These are phyloP conservation scores for Aspergillus aculeatus DNA, from an alignment of 2,329 filamentous ascomycete species.

Conservation along the genomic window DNA sequence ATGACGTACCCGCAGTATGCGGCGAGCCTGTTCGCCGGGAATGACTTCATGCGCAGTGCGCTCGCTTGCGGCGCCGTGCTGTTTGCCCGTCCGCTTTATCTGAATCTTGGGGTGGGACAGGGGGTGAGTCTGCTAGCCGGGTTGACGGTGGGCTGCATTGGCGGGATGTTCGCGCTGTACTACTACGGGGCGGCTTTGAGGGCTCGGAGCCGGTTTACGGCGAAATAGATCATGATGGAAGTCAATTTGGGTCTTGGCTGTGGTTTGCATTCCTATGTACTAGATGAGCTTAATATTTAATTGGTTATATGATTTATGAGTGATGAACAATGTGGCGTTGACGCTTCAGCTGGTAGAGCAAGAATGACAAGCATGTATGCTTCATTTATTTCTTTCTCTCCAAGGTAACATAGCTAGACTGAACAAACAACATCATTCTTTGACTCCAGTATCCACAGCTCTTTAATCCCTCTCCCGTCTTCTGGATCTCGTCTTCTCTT, in stretches of 20 bases:
- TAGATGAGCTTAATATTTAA: too few relatives aligned
- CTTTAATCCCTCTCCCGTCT: too few relatives aligned
- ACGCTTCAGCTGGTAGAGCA: not conserved
- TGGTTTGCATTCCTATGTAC: too few relatives aligned
- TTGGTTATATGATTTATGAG: too few relatives aligned
- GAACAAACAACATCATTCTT: too few relatives aligned
- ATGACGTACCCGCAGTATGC: constrained; percentile 27
- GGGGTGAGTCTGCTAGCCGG: constrained; percentile 36
- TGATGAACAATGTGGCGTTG: too few relatives aligned
- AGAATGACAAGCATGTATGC: not conserved
- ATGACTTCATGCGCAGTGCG: constrained; percentile 31
- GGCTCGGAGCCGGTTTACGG: constrained; percentile 4
- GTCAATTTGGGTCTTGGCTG: too few relatives aligned
- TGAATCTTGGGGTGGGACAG: constrained; percentile 27
- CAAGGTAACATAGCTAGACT: too few relatives aligned
- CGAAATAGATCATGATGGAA: not conserved
- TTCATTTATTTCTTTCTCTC: too few relatives aligned
- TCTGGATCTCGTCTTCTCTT: too few relatives aligned
- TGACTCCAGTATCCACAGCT: too few relatives aligned
- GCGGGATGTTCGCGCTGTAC: constrained; percentile 21
- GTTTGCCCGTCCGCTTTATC: constrained; percentile 27
- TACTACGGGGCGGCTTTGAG: constrained; percentile 15
- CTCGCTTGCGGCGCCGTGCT: constrained; percentile 38
- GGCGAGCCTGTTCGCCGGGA: constrained; percentile 34
- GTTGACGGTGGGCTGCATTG: constrained; percentile 25